Evolutionary conservation across 176 grass and related monocot genomes (phyloP).

Genomic region (Rhynchospora pubera): DNA sequence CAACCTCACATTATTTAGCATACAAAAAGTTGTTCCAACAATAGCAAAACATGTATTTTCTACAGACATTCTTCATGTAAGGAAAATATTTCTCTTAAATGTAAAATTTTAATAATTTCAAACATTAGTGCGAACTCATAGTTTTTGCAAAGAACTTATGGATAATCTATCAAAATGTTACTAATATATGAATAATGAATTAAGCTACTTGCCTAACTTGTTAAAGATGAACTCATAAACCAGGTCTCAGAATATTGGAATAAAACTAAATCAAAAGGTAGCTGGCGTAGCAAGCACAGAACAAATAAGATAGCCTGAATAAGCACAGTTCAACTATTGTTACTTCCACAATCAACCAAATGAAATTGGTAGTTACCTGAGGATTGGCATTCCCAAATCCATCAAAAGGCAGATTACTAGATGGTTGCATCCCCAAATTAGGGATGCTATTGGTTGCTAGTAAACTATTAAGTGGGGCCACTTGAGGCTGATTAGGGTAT

Average conservation of each 20-base stretch:
- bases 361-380: constrained; percentile 24
- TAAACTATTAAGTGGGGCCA: neutral
- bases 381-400: constrained; percentile 19
- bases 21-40: too few relatives aligned
- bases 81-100: neutral
- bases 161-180: neutral
- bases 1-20: neutral
- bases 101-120: neutral
- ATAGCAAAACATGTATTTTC: neutral
- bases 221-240: neutral
- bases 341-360: neutral
- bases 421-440: constrained; percentile 1
- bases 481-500: constrained; percentile 29
- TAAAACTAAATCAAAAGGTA: neutral
- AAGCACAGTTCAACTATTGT: neutral
- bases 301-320: neutral
- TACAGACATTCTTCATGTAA: neutral
- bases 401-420: constrained; percentile 22
- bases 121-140: neutral
- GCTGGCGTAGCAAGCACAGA: neutral
- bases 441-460: constrained; percentile 6
- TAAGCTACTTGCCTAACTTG: neutral
- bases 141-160: neutral
- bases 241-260: neutral
- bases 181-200: neutral